Percentiles rank a stretch among this genome's conserved stretches.
Conservation (phyloP, 176 grass and related monocot genomes). For the Eremochloa ophiuroides region DNA sequence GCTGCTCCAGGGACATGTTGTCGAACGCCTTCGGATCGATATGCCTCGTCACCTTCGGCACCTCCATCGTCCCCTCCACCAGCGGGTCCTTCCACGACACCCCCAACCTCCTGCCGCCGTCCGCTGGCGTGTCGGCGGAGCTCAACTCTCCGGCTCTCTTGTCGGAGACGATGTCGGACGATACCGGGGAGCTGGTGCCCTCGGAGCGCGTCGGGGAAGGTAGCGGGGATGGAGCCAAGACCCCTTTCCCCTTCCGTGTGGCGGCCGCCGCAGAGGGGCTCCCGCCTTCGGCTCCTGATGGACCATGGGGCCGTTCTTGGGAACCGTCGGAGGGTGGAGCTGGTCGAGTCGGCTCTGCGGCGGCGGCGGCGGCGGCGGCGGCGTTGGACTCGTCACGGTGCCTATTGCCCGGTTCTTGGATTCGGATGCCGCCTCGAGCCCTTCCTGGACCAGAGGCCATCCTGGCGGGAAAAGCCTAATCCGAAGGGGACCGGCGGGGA, state of each 20-base stretch:
- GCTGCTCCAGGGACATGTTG: neutral
- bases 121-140: neutral
- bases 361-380: neutral
- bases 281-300: neutral
- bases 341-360: neutral
- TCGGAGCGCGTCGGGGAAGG: neutral
- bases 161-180: neutral
- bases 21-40: neutral
- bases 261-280: neutral
- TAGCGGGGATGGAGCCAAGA: neutral
- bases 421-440: neutral
- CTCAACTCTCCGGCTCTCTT: neutral
- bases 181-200: neutral
- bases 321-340: neutral
- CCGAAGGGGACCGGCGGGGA: neutral
- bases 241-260: neutral
- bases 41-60: neutral
- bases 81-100: conserved; percentile 3
- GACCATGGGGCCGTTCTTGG: neutral
- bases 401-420: neutral
- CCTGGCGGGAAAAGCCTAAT: conserved; percentile 3
- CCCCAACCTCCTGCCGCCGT: neutral
- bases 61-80: neutral
- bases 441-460: conserved; percentile 10
- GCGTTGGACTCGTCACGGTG: neutral